These are phyloP conservation scores for Candida easanensis DNA, from an alignment of 805 yeast species.

Conservation along the genomic window DNA sequence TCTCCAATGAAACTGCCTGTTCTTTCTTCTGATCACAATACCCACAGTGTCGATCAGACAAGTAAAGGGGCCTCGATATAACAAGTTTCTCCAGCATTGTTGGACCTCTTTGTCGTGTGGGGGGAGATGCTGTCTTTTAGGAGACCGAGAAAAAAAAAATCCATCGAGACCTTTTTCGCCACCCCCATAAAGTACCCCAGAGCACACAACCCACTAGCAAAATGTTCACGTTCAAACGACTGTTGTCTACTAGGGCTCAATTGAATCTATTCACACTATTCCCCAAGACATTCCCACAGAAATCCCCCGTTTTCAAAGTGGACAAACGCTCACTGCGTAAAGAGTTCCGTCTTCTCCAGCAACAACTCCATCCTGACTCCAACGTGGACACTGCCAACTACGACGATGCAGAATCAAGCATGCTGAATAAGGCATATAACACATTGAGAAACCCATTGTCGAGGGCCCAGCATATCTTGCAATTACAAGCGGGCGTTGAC, in stretches of 20 bases:
- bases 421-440: conserved; percentile 75
- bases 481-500: conserved; percentile 43
- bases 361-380: conserved; percentile 79
- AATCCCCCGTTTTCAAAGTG: conserved; percentile 68
- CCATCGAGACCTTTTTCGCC: background rate
- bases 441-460: conserved; percentile 66
- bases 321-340: conserved; percentile 56
- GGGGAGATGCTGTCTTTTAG: too few relatives aligned
- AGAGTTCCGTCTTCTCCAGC: conserved; percentile 75
- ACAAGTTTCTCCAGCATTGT: conserved; percentile 35
- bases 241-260: conserved; percentile 7
- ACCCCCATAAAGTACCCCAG: background rate
- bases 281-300: conserved; percentile 69
- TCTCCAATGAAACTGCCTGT: conserved; percentile 37
- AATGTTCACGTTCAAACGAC: conserved; percentile 10
- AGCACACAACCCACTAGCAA: background rate
- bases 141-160: conserved; percentile 1
- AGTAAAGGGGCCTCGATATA: conserved; percentile 43
- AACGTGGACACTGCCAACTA: conserved; percentile 23
- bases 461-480: conserved; percentile 62
- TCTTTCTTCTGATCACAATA: conserved; percentile 52
- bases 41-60: conserved; percentile 56
- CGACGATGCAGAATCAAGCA: conserved; percentile 41
- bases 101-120: too few relatives aligned
- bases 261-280: conserved; percentile 57